These are phyloP conservation scores for Fusarium poae DNA, from an alignment of 2,329 filamentous ascomycete genomes.

Conservation along the genomic window DNA sequence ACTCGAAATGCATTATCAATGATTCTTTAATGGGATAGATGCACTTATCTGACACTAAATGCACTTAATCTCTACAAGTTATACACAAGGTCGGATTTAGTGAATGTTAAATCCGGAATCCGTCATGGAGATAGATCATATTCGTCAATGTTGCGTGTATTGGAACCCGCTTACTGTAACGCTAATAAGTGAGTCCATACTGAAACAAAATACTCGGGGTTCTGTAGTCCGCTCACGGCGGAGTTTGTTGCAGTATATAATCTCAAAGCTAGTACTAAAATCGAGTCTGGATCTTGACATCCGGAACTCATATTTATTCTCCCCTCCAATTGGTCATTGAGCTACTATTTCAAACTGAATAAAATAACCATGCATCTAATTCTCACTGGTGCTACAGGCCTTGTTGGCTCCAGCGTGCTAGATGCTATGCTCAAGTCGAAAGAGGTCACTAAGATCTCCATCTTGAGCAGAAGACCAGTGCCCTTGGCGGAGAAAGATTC, in stretches of 20 bases:
- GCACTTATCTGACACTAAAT: background rate
- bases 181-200: background rate
- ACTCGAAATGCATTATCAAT: background rate
- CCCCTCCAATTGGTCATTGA: background rate
- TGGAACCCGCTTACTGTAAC: background rate
- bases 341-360: background rate
- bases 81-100: conserved; percentile 3
- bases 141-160: background rate
- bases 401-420: conserved; percentile 35
- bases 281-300: background rate
- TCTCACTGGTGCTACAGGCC: conserved; percentile 49
- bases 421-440: conserved; percentile 41
- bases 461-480: conserved; percentile 37
- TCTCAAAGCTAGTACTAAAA: background rate
- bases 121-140: conserved; percentile 11
- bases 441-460: conserved; percentile 38
- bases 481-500: conserved; percentile 22
- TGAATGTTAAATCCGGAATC: conserved; percentile 16
- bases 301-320: background rate
- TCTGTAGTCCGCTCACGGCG: background rate
- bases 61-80: background rate
- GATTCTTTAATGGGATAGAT: background rate
- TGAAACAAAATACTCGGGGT: background rate
- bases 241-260: conserved; percentile 4
- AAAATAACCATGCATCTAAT: conserved; percentile 37